Evolutionary conservation across 768 basidiomycete genomes (phyloP).

Genomic region (Lentinula sp.): DNA sequence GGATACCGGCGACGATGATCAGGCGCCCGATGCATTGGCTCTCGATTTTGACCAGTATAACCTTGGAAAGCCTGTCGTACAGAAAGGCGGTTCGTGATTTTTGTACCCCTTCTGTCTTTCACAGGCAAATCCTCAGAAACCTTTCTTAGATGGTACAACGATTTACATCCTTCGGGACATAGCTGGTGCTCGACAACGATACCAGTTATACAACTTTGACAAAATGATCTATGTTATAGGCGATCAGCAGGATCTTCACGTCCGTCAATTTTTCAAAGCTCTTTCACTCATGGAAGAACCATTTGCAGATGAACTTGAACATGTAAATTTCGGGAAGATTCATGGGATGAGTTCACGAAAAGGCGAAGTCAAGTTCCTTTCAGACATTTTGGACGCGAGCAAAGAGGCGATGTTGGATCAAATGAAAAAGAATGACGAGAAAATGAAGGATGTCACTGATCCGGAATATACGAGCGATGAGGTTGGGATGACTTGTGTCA

Average conservation of each 20-base stretch:
- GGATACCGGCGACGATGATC: constrained; percentile 11
- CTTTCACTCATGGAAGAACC: constrained; percentile 62
- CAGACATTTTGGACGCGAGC: constrained; percentile 45
- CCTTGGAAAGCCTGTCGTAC: constrained; percentile 31
- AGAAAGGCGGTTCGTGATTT: constrained; percentile 20
- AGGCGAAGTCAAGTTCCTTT: constrained; percentile 70
- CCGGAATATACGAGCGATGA: constrained; percentile 55
- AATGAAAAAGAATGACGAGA: constrained; percentile 52
- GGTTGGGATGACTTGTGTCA: constrained; percentile 68
- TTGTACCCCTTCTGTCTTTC: too few relatives aligned
- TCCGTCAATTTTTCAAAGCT: constrained; percentile 6
- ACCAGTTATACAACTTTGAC: constrained; percentile 66
- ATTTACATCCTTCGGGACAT: constrained; percentile 71
- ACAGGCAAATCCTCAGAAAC: too few relatives aligned
- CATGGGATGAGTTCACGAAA: constrained; percentile 64
- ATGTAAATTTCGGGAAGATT: constrained; percentile 52
- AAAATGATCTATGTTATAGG: constrained; percentile 45
- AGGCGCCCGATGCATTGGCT: constrained; percentile 18
- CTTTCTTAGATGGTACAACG: constrained; percentile 31
- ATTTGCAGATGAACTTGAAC: constrained; percentile 58
- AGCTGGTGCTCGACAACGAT: constrained; percentile 66
- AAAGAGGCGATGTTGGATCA: constrained; percentile 55
- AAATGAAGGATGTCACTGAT: constrained; percentile 62
- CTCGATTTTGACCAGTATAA: constrained; percentile 28
- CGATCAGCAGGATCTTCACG: constrained; percentile 14